Evolutionary conservation across 1,139 yeast species (phyloP), one percentile per base, ranked within the genome.

Genomic region (Blastobotrys aristatus): DNA sequence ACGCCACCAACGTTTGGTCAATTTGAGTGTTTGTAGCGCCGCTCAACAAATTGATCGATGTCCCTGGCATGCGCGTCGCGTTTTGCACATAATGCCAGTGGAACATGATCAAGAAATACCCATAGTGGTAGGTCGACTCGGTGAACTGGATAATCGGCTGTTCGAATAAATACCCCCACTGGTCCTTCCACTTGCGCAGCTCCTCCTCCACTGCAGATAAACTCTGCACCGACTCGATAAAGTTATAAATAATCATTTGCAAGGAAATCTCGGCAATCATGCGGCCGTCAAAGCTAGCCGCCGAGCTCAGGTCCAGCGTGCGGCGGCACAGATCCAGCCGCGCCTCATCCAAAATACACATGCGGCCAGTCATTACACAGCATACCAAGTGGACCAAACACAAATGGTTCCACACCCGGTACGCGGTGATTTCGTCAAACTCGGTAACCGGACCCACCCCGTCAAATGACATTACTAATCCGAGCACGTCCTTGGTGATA

Each of bases 111-210:
- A 80, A 65, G 47, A 84, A 68, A 50, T 76, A 73, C 46, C 84
- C 78, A 56, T 82, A 84, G 62, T 84, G 80, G 61, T 80, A 83
- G 45, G 84, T 82, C 49, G 83, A 76, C 57, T 84, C 92, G 7
- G 84, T 84, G 66, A 85, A 84, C 60, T 86, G 94, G 38, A 83
- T 72, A 1, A 83, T 79, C 0, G 92, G 87, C 61, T 84, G 92
- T 46, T 76, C 76, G 60, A 84, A 80, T 18, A 84, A 64, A 57
- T 80, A 80, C 43, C 75, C 79, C 94, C 95, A 86, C 59, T 79
- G 84, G 2, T 75, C 77, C 51, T 75, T 70, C 95, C 95, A 86
- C 4, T 63, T 58, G 26, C 67, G 66, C n/a, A 84, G 54, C 40
- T 70, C 73, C 13, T 59, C 62, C 43, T 66, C 67, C 36, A 69